A percentile compares a stretch with the other conserved stretches of the same genome.
Evolutionary conservation across 2,329 filamentous ascomycete genomes (phyloP).

Genomic region (Trichoderma sp.): DNA sequence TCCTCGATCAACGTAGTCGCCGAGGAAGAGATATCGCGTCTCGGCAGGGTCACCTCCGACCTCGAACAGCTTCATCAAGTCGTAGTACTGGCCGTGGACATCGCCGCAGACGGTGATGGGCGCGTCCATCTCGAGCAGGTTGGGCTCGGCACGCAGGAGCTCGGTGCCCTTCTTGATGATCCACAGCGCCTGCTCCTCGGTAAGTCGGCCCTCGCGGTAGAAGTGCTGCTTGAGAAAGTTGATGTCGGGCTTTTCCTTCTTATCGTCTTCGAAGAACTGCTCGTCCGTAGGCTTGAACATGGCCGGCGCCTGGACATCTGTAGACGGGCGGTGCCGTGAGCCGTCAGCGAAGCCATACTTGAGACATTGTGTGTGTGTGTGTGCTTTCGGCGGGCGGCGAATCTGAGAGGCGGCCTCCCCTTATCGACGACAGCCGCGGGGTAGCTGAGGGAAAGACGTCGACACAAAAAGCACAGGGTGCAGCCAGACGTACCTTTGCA

Average conservation of each 20-base stretch:
- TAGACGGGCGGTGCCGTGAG: conserved; percentile 21
- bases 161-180: conserved; percentile 89
- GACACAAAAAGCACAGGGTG: neutral
- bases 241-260: conserved; percentile 86
- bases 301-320: conserved; percentile 97
- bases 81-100: conserved; percentile 98
- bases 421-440: conserved; percentile 26
- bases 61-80: conserved; percentile 99
- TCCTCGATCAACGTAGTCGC: conserved; percentile 96
- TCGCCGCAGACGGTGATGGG: conserved; percentile 98
- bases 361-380: neutral
- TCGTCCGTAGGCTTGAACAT: conserved; percentile 91
- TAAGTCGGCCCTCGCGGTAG: conserved; percentile 94
- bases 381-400: neutral
- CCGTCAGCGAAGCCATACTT: conserved; percentile 27
- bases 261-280: conserved; percentile 87
- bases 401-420: conserved; percentile 5
- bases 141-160: conserved; percentile 85
- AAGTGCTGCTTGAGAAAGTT: conserved; percentile 97
- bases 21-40: conserved; percentile 94
- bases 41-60: conserved; percentile 96
- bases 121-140: conserved; percentile 97
- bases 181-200: conserved; percentile 95
- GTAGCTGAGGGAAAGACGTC: conserved; percentile 19
- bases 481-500: conserved; percentile 78